These are phyloP conservation scores for Boletus rubroflammeus DNA, from an alignment of 768 basidiomycete species.

Conservation along the genomic window DNA sequence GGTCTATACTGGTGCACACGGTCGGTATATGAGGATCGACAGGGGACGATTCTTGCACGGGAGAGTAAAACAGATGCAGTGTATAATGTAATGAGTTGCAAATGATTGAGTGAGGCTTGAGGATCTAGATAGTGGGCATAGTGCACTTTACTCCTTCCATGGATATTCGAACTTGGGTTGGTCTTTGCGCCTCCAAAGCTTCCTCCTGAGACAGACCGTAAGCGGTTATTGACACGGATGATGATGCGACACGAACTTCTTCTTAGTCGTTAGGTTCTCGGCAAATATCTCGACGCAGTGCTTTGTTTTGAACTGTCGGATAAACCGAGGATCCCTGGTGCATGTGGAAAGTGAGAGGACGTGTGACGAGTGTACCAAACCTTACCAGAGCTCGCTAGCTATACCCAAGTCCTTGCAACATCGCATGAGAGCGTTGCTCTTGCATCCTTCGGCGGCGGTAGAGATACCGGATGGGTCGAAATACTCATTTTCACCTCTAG, in stretches of 20 bases:
- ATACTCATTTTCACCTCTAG: slow-evolving; percentile 95
- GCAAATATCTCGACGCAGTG: slow-evolving; percentile 83
- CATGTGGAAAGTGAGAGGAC: neutral
- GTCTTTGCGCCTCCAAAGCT: slow-evolving; percentile 87
- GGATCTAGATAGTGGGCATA: slow-evolving; percentile 12
- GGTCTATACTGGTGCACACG: neutral
- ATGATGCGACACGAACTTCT: slow-evolving; percentile 61
- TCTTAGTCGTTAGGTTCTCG: slow-evolving; percentile 81
- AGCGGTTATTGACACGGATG: neutral
- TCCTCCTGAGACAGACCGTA: slow-evolving; percentile 55
- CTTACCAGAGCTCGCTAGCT: slow-evolving; percentile 92
- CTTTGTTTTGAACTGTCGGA: slow-evolving; percentile 85
- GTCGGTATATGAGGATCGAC: neutral
- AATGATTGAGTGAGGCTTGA: neutral
- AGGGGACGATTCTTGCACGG: neutral
- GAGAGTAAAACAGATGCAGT: neutral
- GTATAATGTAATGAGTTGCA: neutral
- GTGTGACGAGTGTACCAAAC: neutral
- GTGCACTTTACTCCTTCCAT: slow-evolving; percentile 60
- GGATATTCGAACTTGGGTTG: slow-evolving; percentile 86
- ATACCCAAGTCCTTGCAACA: slow-evolving; percentile 97
- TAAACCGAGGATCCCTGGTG: slow-evolving; percentile 90
- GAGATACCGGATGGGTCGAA: slow-evolving; percentile 89
- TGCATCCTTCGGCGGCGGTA: slow-evolving; percentile 92
- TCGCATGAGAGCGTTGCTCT: slow-evolving; percentile 95